Conservation (phyloP, 768 basidiomycete genomes). For the Phanerochaete carnosa region DNA sequence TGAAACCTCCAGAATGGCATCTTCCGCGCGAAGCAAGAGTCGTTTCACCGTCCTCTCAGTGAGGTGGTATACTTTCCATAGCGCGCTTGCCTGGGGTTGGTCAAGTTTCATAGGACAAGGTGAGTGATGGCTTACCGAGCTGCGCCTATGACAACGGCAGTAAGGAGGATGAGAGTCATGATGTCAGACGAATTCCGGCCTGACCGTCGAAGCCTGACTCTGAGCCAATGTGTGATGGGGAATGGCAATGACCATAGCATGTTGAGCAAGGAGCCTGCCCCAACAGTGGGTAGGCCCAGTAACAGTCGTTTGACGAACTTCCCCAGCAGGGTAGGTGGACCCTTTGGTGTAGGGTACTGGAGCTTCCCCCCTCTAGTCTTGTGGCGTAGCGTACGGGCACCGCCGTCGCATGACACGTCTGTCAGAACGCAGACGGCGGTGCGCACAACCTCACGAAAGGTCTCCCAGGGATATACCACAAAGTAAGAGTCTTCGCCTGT, state of each 20-base stretch:
- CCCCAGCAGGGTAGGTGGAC: constrained; percentile 45
- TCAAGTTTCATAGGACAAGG: neutral
- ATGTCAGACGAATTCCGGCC: constrained; percentile 59
- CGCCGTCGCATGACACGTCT: constrained; percentile 38
- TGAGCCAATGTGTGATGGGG: constrained; percentile 61
- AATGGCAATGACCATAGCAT: constrained; percentile 64
- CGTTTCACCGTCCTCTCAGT: constrained; percentile 60
- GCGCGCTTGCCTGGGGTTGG: constrained; percentile 42
- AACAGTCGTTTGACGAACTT: constrained; percentile 68
- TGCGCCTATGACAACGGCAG: constrained; percentile 59
- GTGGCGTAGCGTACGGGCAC: constrained; percentile 8
- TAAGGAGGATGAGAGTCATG: constrained; percentile 61
- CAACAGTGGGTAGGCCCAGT: constrained; percentile 73
- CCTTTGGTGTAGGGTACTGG: constrained; percentile 10
- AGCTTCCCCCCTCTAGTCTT: neutral
- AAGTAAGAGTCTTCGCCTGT: constrained; percentile 42
- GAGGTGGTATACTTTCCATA: constrained; percentile 65
- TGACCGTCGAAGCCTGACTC: constrained; percentile 55
- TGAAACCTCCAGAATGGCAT: constrained; percentile 73
- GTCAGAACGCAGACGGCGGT: constrained; percentile 60
- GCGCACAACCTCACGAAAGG: constrained; percentile 57
- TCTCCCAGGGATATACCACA: constrained; percentile 49
- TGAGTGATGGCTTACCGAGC: constrained; percentile 43
- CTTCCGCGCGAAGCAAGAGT: constrained; percentile 67
- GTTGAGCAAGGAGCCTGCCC: constrained; percentile 72